Evolutionary conservation across 306 rosid species (phyloP), one percentile per base, ranked within the genome.

Genomic region (Senna tora): DNA sequence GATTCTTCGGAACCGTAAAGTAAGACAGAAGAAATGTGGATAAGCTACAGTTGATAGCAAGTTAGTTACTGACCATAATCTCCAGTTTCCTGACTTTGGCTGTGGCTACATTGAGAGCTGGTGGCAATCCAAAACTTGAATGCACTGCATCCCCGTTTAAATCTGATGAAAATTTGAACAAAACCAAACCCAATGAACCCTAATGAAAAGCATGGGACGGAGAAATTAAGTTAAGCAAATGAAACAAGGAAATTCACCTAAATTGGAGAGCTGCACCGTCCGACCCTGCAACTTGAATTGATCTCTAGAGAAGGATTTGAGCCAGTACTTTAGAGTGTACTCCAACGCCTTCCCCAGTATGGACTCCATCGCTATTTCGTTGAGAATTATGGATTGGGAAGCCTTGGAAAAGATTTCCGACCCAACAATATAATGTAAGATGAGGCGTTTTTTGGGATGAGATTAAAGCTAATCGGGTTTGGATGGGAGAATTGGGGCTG

Each of bases 261-360:
- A 73, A 84, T 89, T 91, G 32, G 86, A 89, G 7, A 93, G 97
- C 82, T 91, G 97, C 17, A 53, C 96, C 34, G 91, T 91, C 72
- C 94, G 87, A 45, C 98, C 98, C 83, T 91, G 97, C 83, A 86
- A 75, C 83, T 93, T 91, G 85, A 93, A 93, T 84, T 93, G 98
- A 32, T 91, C 98, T 55, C 98, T 53, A 53, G 98, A 73, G 92
- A 90, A 93, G 1, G 96, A 91, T 75, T 89, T 93, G 74, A 93
- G 84, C 98, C 98, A 93, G 74, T 93, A 91, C 83, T 91, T 93
- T 71, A 91, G 98, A 36, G 97, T 93, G 77, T 87, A 93, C 85
- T 93, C 98, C 61, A 93, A 69, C 17, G 98, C 97, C 22, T 81
- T 75, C 13, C 87, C 98, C 67, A 93, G 49, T 67, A 93, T 87